A percentile compares a stretch with the other conserved stretches of the same genome.
These are phyloP conservation scores for Emiliania huxleyi DNA, from an alignment of 78 protist genomes.

Conservation along the genomic window DNA sequence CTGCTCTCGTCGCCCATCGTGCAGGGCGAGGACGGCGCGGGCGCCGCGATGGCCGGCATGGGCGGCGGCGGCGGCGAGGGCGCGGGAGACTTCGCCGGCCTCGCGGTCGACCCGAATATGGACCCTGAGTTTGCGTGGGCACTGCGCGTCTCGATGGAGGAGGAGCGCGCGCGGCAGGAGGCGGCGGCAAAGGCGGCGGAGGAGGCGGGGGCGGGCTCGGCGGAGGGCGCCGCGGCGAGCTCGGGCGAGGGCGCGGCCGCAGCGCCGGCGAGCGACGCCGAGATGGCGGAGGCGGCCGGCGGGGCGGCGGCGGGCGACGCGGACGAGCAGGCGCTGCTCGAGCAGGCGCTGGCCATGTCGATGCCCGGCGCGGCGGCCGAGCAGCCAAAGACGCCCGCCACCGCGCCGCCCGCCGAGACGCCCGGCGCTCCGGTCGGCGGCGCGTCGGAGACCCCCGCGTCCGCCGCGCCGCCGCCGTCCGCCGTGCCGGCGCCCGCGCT, in stretches of 20 bases:
- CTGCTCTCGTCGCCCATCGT: conserved; percentile 67
- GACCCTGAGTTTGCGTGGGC: conserved; percentile 86
- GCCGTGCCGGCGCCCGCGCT: not conserved
- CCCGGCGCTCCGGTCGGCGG: not conserved
- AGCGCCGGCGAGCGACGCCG: not conserved
- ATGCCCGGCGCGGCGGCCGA: not conserved
- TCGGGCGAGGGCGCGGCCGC: not conserved
- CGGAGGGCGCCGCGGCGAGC: not conserved
- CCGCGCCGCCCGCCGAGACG: not conserved
- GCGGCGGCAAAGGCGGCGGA: conserved; percentile 54
- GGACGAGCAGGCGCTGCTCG: conserved; percentile 14
- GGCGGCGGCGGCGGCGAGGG: conserved; percentile 51
- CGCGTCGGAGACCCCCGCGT: not conserved
- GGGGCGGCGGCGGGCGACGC: not conserved
- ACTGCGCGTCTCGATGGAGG: conserved; percentile 85
- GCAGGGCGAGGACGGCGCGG: not conserved
- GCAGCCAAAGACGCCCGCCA: not conserved
- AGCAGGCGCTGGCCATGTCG: conserved; percentile 2
- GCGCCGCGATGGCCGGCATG: not conserved
- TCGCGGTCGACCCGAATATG: conserved; percentile 64
- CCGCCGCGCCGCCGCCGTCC: not conserved
- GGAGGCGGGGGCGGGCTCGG: not conserved
- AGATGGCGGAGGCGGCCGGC: not conserved
- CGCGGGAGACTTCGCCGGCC: conserved; percentile 30
- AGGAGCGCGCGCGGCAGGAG: conserved; percentile 81